A percentile compares a stretch with the other conserved stretches of the same genome.
Evolutionary conservation across 805 yeast genomes (phyloP).

Genomic region (Lachancea kluyveri): DNA sequence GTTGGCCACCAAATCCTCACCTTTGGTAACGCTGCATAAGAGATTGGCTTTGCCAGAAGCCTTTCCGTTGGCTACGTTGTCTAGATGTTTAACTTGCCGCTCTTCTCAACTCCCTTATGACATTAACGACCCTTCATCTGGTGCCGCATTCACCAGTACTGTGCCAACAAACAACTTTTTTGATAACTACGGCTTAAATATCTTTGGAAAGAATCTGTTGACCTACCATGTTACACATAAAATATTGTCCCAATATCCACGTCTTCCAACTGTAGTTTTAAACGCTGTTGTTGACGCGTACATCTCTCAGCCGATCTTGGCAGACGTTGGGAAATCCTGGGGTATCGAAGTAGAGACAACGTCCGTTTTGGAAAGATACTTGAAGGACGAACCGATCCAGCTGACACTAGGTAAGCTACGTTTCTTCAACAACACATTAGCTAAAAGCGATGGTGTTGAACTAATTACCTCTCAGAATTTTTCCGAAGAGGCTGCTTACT

Average conservation of each 20-base stretch:
- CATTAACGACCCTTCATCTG: conserved; percentile 11
- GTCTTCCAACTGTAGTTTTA: conserved; percentile 77
- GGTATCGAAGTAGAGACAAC: conserved; percentile 78
- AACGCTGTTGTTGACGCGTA: conserved; percentile 72
- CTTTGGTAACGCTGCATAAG: conserved; percentile 71
- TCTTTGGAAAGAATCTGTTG: conserved; percentile 76
- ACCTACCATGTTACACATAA: conserved; percentile 71
- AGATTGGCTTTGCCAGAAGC: conserved; percentile 59
- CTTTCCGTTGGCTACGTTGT: conserved; percentile 60
- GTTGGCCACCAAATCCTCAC: conserved; percentile 55
- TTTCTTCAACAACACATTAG: conserved; percentile 31
- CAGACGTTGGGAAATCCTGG: conserved; percentile 70
- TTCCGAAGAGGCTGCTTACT: conserved; percentile 34
- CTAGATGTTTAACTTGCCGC: conserved; percentile 70
- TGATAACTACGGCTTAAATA: conserved; percentile 71
- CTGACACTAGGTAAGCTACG: conserved; percentile 67
- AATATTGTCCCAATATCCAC: conserved; percentile 72
- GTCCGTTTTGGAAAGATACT: conserved; percentile 55
- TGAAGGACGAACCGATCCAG: conserved; percentile 62
- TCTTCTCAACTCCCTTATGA: conserved; percentile 28
- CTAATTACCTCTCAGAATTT: conserved; percentile 36
- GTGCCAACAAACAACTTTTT: conserved; percentile 40
- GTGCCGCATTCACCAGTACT: conserved; percentile 23
- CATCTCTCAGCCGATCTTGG: conserved; percentile 59
- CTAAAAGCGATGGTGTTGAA: conserved; percentile 45